Conservation (phyloP, 2,329 filamentous ascomycete genomes). For the Lasiodiplodia gonubiensis region DNA sequence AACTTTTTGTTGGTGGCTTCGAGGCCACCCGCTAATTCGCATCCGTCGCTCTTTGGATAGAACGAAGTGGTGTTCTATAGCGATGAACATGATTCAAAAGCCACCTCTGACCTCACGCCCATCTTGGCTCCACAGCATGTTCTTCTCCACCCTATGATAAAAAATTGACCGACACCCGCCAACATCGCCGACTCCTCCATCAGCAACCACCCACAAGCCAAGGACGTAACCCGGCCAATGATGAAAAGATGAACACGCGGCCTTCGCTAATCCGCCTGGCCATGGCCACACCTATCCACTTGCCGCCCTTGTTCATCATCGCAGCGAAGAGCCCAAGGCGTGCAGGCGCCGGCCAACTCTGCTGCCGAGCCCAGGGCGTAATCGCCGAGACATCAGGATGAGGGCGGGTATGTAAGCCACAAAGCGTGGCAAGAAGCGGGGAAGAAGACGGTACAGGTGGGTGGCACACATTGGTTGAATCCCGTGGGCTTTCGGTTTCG, state of each 20-base stretch:
- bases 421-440: background rate
- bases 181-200: background rate
- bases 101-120: conserved; percentile 14
- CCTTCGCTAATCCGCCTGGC: background rate
- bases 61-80: background rate
- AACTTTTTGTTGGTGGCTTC: conserved; percentile 13
- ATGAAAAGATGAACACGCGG: conserved; percentile 7
- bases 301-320: background rate
- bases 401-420: conserved; percentile 16
- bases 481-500: background rate
- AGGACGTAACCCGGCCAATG: background rate
- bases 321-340: background rate
- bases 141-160: background rate
- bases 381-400: conserved; percentile 13
- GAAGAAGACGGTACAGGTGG: background rate
- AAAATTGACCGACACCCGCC: background rate
- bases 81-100: conserved; percentile 5
- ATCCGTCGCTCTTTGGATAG: background rate
- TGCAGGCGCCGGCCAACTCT: background rate
- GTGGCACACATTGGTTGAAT: background rate
- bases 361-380: conserved; percentile 1
- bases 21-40: background rate
- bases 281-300: background rate
- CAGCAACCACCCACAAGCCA: background rate
- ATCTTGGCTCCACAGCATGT: background rate